Evolutionary conservation across 768 basidiomycete genomes (phyloP).

Genomic region (Paxillus rubicundulus): DNA sequence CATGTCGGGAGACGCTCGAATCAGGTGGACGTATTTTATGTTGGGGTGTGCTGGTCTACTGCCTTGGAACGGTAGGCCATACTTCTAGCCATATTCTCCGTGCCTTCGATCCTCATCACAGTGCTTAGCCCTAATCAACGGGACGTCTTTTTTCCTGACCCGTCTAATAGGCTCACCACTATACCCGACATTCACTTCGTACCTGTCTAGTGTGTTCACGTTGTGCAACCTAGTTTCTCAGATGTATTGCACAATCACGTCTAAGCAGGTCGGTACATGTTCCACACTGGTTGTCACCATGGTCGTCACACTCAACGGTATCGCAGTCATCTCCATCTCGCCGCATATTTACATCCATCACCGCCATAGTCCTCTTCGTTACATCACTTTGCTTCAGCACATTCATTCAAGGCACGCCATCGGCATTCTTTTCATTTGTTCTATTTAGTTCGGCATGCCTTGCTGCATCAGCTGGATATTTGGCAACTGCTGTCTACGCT

Average conservation of each 20-base stretch:
- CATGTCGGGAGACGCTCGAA: conserved; percentile 36
- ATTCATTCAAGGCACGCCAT: conserved; percentile 50
- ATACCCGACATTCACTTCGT: conserved; percentile 60
- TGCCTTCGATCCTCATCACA: conserved; percentile 1
- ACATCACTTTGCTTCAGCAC: conserved; percentile 66
- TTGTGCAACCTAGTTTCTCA: conserved; percentile 66
- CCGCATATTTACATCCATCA: conserved; percentile 51
- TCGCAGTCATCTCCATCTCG: conserved; percentile 58
- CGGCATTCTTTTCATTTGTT: conserved; percentile 63
- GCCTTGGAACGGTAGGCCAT: conserved; percentile 81
- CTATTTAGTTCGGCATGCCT: conserved; percentile 58
- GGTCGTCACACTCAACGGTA: background rate
- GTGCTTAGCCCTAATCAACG: conserved; percentile 77
- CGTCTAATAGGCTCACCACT: conserved; percentile 61
- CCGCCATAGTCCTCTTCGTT: conserved; percentile 52
- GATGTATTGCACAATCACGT: conserved; percentile 68
- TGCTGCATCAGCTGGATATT: conserved; percentile 64
- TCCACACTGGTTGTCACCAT: background rate
- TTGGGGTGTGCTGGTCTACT: conserved; percentile 78
- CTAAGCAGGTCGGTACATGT: conserved; percentile 54
- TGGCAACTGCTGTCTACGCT: conserved; percentile 75
- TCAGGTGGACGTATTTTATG: conserved; percentile 66
- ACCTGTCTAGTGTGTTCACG: conserved; percentile 62
- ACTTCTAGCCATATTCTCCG: background rate
- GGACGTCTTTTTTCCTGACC: conserved; percentile 76